Evolutionary conservation across 2,329 filamentous ascomycete genomes (phyloP).

Genomic region (Tolypocladium ovalisporum): DNA sequence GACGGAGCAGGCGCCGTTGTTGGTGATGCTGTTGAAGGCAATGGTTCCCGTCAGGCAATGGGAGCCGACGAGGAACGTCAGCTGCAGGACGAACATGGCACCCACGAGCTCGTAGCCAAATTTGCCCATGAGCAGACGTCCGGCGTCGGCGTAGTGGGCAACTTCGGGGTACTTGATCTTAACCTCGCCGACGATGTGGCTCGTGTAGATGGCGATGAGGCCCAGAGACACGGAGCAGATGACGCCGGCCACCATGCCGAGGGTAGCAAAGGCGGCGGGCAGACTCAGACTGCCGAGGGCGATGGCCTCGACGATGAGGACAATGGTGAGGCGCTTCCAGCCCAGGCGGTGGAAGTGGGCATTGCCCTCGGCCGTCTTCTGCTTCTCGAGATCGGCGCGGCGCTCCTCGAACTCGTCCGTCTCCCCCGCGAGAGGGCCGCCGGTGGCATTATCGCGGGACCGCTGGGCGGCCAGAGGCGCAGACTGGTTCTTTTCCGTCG

Average conservation of each 20-base stretch:
- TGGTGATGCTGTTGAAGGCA: slow-evolving; percentile 54
- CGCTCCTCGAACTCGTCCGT: slow-evolving; percentile 26
- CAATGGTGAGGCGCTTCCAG: slow-evolving; percentile 44
- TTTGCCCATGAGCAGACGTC: slow-evolving; percentile 47
- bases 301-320: slow-evolving; percentile 46
- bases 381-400: slow-evolving; percentile 31
- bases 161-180: slow-evolving; percentile 44
- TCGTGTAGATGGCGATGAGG: slow-evolving; percentile 36
- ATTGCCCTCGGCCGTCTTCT: slow-evolving; percentile 31
- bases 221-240: slow-evolving; percentile 31
- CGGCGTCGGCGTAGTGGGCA: slow-evolving; percentile 58
- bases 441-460: slow-evolving; percentile 14
- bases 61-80: slow-evolving; percentile 61
- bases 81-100: slow-evolving; percentile 48
- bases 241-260: slow-evolving; percentile 41
- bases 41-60: slow-evolving; percentile 62
- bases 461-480: background rate
- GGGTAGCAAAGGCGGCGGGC: slow-evolving; percentile 38
- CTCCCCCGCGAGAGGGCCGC: slow-evolving; percentile 16
- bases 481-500: background rate
- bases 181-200: slow-evolving; percentile 34
- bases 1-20: slow-evolving; percentile 37
- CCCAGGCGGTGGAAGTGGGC: slow-evolving; percentile 42
- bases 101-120: slow-evolving; percentile 53
- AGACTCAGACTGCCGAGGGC: slow-evolving; percentile 42